Base-by-base conservation (phyloP, 75 land plant species). In the Sequoia sempervirens region DNA sequence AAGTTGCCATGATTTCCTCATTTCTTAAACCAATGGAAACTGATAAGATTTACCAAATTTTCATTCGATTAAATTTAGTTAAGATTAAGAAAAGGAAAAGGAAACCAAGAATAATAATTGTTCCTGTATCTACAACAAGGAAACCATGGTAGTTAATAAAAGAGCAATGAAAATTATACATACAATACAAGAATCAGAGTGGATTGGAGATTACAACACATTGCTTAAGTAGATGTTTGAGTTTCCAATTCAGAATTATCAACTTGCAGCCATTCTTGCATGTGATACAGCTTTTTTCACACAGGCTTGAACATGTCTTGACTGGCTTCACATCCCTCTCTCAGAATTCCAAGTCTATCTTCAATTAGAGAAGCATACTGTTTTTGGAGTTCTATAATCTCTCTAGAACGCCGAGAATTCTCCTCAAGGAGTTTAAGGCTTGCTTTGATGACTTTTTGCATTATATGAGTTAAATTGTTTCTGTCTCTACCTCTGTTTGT, bases 371-470 rank as follows among this genome's bases (percentile, higher is more conserved):
- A 84, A 41, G 89, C 91, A 45, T 88, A 89, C 80, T 89, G 91
- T 56, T 88, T 89, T 84, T 89, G 91, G 26, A 90, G 90, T 87
- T 90, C 91, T 50, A 83, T 69, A 58, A 90, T 90, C 90, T 90
- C 91, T 30, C 80, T 81, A 32, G 91, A 85, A 10, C 87, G 85
- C 74, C 90, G 84, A 26, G 90, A 83, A 66, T 90, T 90, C 82
- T 90, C 91, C 79, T 90, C 91, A 38, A 90, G 80, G 37, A 90
- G 83, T 83, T 88, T 90, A 38, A 90, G 83, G 87, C 91, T 90
- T 12, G 91, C 90, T 40, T 86, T 80, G 52, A 90, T 86, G 52
- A 90, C 90, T 79, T 90, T 88, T 84, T 90, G 90, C 91, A 90
- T 90, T 4, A 90, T 86, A 34, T 88, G 83, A 15, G 64, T 82